These are phyloP conservation scores for Camellia oleifera DNA, from an alignment of 179 eudicot genomes.

Conservation along the genomic window DNA sequence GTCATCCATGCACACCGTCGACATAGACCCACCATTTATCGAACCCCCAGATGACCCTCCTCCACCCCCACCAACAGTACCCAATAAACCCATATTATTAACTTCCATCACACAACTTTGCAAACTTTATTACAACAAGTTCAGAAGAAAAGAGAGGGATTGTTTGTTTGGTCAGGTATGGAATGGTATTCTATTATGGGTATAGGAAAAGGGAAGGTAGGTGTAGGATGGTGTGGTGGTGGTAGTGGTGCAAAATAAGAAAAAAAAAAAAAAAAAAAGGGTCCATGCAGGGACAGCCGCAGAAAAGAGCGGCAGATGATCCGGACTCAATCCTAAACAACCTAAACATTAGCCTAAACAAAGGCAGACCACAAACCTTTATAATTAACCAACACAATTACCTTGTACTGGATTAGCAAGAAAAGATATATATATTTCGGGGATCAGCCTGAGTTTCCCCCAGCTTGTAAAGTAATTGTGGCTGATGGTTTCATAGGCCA, in stretches of 20 bases:
- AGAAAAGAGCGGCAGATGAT: too few relatives aligned
- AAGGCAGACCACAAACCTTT: too few relatives aligned
- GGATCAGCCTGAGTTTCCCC: too few relatives aligned
- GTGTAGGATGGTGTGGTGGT: constrained; percentile 7
- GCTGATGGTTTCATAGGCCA: too few relatives aligned
- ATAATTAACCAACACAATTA: too few relatives aligned
- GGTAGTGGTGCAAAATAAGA: constrained; percentile 20
- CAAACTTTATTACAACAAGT: background rate
- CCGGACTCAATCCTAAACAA: too few relatives aligned
- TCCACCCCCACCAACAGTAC: constrained; percentile 19
- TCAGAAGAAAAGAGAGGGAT: background rate
- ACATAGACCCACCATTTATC: constrained; percentile 43
- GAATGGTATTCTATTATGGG: background rate
- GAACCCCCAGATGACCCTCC: constrained; percentile 23
- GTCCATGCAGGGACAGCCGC: too few relatives aligned
- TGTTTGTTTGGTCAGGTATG: background rate
- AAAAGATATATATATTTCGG: too few relatives aligned
- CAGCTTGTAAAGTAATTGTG: too few relatives aligned
- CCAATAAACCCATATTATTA: constrained; percentile 19
- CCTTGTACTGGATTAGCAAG: too few relatives aligned
- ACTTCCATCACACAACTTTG: constrained; percentile 20
- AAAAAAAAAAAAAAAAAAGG: too few relatives aligned
- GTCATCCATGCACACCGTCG: constrained; percentile 42
- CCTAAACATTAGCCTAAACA: too few relatives aligned
- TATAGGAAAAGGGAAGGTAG: constrained; percentile 7